These are phyloP conservation scores for Lyophyllum shimeji DNA, from an alignment of 768 basidiomycete genomes.

Conservation along the genomic window DNA sequence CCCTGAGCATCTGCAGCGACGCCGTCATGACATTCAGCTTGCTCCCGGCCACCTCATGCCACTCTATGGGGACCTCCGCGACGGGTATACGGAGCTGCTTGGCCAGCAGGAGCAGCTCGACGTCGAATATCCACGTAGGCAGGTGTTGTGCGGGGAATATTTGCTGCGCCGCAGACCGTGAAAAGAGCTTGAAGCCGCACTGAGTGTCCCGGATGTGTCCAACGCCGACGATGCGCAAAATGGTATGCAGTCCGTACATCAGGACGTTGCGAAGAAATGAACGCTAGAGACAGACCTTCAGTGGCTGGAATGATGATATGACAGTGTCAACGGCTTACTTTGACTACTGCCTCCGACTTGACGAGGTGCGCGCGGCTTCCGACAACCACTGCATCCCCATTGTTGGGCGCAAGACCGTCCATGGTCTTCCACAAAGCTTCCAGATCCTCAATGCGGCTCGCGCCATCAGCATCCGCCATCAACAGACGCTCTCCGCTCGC, in stretches of 20 bases:
- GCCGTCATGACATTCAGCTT: constrained; percentile 87
- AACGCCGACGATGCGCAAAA: constrained; percentile 86
- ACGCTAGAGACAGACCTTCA: constrained; percentile 52
- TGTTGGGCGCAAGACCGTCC: constrained; percentile 54
- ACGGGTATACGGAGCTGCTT: constrained; percentile 78
- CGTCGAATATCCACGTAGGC: constrained; percentile 94
- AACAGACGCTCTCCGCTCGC: constrained; percentile 74
- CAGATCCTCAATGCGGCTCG: constrained; percentile 84
- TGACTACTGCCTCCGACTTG: constrained; percentile 89
- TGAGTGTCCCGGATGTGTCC: constrained; percentile 93
- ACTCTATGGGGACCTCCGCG: constrained; percentile 82
- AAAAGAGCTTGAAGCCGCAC: constrained; percentile 96
- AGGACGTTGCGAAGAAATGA: constrained; percentile 86
- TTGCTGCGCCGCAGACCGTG: constrained; percentile 73
- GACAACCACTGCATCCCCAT: constrained; percentile 65
- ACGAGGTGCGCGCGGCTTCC: constrained; percentile 94
- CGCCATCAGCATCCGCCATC: constrained; percentile 95
- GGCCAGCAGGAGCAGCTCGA: constrained; percentile 86
- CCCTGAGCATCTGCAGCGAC: constrained; percentile 86
- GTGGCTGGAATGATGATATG: background rate
- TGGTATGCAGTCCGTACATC: constrained; percentile 92
- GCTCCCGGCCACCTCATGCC: constrained; percentile 93
- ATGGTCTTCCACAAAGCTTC: constrained; percentile 76
- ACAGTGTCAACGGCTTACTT: constrained; percentile 47
- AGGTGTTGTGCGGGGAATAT: constrained; percentile 90